phyloP scores from a whole-genome alignment of 2,329 filamentous ascomycete species.

The Fusarium sp. region DNA sequence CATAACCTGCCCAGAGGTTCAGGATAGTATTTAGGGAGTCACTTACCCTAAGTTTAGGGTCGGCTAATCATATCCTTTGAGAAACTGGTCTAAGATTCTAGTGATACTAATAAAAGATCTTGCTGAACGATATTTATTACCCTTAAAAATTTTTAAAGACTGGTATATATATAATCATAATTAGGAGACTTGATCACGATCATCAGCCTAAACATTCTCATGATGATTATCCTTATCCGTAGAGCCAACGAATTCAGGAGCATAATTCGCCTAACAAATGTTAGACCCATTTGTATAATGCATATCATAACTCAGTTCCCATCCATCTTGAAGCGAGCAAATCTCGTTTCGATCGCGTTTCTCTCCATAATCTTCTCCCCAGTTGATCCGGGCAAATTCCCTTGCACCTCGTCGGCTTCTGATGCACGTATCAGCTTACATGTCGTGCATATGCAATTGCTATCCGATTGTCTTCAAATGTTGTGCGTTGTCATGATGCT shows the following conservation, averaged over 20 bases:
- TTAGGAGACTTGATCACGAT: background rate
- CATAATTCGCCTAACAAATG: background rate
- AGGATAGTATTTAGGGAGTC: background rate
- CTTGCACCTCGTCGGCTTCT: background rate
- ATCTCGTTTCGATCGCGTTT: constrained; percentile 11
- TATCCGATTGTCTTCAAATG: background rate
- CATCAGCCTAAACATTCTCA: background rate
- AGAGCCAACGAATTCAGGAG: background rate
- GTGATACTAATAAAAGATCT: no score
- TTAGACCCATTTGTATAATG: background rate
- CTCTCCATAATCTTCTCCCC: background rate
- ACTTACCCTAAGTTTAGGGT: background rate
- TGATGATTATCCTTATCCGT: background rate
- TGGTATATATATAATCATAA: background rate
- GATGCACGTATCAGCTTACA: constrained; percentile 5
- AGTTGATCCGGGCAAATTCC: background rate
- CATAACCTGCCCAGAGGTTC: background rate
- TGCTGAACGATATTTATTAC: background rate
- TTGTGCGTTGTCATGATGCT: background rate
- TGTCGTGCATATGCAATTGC: background rate
- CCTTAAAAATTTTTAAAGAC: background rate
- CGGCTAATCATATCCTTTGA: background rate
- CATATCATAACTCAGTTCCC: constrained; percentile 22
- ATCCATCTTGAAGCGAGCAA: constrained; percentile 4
- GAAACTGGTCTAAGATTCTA: background rate